These are phyloP conservation scores for Aspergillus baeticus DNA, from an alignment of 495 filamentous ascomycete genomes.

Conservation along the genomic window DNA sequence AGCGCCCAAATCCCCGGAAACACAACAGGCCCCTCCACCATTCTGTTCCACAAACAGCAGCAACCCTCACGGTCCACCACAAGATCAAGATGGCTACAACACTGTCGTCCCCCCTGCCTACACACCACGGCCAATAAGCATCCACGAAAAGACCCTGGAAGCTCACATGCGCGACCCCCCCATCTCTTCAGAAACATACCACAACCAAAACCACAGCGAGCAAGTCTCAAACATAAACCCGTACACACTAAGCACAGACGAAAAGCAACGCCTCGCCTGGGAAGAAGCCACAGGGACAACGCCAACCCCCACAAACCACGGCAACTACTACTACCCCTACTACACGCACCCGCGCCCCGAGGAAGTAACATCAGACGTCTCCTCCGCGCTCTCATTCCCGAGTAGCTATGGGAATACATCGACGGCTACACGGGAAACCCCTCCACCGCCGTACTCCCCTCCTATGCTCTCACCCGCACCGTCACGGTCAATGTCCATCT, in stretches of 20 bases:
- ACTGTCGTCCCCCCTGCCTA: slow-evolving; percentile 41
- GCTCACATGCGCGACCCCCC: slow-evolving; percentile 38
- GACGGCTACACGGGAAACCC: slow-evolving; percentile 46
- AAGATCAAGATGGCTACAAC: slow-evolving; percentile 32
- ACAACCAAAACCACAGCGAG: background rate
- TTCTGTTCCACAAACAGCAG: slow-evolving; percentile 36
- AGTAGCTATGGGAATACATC: slow-evolving; percentile 51
- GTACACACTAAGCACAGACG: slow-evolving; percentile 20
- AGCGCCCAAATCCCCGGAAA: slow-evolving; percentile 5
- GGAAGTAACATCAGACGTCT: slow-evolving; percentile 37
- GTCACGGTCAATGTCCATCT: slow-evolving; percentile 37
- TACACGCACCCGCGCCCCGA: slow-evolving; percentile 15
- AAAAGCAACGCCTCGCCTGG: slow-evolving; percentile 31
- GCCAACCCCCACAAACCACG: slow-evolving; percentile 1
- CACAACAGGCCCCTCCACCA: slow-evolving; percentile 18
- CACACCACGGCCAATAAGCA: slow-evolving; percentile 39
- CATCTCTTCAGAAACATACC: slow-evolving; percentile 26
- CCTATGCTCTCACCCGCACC: slow-evolving; percentile 25
- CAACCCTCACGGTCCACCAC: slow-evolving; percentile 4
- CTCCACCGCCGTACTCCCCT: slow-evolving; percentile 46
- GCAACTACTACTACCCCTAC: slow-evolving; percentile 9
- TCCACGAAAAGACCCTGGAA: slow-evolving; percentile 45
- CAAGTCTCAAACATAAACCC: background rate
- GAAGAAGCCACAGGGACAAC: slow-evolving; percentile 3
- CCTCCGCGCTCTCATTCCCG: slow-evolving; percentile 44